phyloP scores from a whole-genome alignment of 78 protist species.

The Dictyostelium firmibasis region DNA sequence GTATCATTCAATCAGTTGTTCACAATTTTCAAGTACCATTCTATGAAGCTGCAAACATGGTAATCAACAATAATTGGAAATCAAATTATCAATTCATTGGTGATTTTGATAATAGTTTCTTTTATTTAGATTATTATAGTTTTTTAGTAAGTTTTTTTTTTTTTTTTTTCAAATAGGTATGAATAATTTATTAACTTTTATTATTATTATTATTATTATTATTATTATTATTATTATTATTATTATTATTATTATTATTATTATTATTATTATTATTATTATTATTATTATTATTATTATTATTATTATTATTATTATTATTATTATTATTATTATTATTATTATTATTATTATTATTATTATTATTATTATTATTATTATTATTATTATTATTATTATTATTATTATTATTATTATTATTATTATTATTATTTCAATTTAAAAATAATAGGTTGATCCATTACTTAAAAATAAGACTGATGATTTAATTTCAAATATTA shows the following conservation, averaged over 20 bases:
- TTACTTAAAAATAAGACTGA: neutral
- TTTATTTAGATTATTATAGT: neutral
- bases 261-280: neutral
- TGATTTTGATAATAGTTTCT: conserved; percentile 45
- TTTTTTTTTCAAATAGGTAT: no score
- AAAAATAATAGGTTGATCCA: neutral
- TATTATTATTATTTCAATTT: no score
- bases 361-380: no score
- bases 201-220: neutral
- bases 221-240: neutral
- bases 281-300: neutral
- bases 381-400: no score
- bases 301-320: no score
- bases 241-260: neutral
- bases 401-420: neutral
- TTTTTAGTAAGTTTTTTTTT: conserved; percentile 21
- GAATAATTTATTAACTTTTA: neutral
- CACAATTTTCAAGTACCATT: conserved; percentile 9
- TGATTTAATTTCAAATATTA: neutral
- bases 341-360: no score
- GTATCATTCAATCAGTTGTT: conserved; percentile 29
- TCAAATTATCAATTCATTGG: neutral
- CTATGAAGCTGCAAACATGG: neutral
- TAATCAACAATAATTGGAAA: neutral
- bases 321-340: no score